These are phyloP conservation scores for Globisporangium spiculum DNA, from an alignment of 352 stramenopile genomes.

Conservation along the genomic window DNA sequence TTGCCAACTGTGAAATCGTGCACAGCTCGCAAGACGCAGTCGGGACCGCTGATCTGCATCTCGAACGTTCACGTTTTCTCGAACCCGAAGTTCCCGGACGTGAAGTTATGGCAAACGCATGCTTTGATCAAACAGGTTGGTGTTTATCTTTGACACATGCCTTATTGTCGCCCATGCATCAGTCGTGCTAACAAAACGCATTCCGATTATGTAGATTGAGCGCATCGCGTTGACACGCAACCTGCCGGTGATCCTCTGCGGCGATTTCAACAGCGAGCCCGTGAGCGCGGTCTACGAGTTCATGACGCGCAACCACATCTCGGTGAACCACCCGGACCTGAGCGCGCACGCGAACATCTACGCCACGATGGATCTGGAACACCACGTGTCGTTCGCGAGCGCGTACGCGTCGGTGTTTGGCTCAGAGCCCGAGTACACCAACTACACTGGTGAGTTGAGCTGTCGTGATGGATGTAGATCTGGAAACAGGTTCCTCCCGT, in stretches of 20 bases:
- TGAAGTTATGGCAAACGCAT: conserved; percentile 98
- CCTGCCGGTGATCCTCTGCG: conserved; percentile 96
- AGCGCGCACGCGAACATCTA: conserved; percentile 45
- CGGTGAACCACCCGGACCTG: conserved; percentile 90
- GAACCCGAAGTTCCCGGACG: conserved; percentile 98
- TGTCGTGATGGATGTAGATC: background rate
- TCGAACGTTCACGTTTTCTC: conserved; percentile 98
- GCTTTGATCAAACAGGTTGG: conserved; percentile 82
- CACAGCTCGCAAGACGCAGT: conserved; percentile 43
- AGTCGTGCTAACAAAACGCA: background rate
- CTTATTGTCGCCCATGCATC: background rate
- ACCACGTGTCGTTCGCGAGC: conserved; percentile 92
- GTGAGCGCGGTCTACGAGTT: conserved; percentile 97
- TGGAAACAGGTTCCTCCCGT: background rate
- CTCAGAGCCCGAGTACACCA: conserved; percentile 96
- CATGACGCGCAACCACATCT: conserved; percentile 87
- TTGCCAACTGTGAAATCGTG: background rate
- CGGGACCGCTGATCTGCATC: conserved; percentile 89
- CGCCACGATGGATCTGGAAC: conserved; percentile 81
- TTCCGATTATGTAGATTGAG: conserved; percentile 51
- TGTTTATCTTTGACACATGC: background rate
- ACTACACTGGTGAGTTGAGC: conserved; percentile 89
- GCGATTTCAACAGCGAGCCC: conserved; percentile 99
- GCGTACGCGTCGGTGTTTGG: conserved; percentile 96
- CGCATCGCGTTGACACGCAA: conserved; percentile 62